These are phyloP conservation scores for Sclerotinia minor DNA, from an alignment of 2,329 filamentous ascomycete species.

Conservation along the genomic window DNA sequence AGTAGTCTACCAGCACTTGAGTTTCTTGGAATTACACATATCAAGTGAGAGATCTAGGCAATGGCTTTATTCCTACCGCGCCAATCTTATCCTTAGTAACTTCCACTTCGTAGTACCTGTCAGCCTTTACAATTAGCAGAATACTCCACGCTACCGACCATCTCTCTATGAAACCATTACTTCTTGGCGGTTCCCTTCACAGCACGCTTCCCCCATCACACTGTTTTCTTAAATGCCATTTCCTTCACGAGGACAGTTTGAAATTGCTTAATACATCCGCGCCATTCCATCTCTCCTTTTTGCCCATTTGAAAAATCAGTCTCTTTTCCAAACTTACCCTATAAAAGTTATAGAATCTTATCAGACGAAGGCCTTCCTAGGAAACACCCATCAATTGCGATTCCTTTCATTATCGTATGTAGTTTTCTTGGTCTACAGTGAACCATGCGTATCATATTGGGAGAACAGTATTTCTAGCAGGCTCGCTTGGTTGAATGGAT, in stretches of 20 bases:
- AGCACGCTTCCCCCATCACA: not conserved
- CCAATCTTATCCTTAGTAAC: not conserved
- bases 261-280: not conserved
- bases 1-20: not conserved
- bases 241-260: not conserved
- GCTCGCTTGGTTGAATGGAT: not conserved
- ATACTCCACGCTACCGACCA: conserved; percentile 12
- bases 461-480: not conserved
- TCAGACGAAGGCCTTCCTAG: not conserved
- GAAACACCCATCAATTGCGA: not conserved
- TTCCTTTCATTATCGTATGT: not conserved
- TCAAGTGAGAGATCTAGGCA: not conserved
- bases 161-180: not conserved
- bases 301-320: not conserved
- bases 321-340: not conserved
- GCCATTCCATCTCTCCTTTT: not conserved
- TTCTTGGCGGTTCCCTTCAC: not conserved
- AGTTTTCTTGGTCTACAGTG: not conserved
- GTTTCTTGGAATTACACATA: not conserved
- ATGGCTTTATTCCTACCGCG: not conserved
- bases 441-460: not conserved
- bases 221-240: not conserved
- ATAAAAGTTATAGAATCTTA: not conserved
- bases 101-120: conserved; percentile 12
- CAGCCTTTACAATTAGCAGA: conserved; percentile 9